Evolutionary conservation across 495 filamentous ascomycete genomes (phyloP).

Genomic region (Talaromyces ruber): DNA sequence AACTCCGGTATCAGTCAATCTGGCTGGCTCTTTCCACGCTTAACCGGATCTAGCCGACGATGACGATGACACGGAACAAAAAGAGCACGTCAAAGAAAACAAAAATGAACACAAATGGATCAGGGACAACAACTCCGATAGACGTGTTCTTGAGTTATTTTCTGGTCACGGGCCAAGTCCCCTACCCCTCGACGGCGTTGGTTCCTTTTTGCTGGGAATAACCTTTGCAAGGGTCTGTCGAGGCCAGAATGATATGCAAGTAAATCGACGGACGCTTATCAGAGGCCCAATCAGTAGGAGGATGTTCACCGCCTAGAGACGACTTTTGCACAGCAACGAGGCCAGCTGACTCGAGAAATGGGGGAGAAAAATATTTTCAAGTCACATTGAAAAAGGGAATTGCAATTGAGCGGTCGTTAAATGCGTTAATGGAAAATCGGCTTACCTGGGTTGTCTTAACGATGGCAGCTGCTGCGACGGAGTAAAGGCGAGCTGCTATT

Average conservation of each 20-base stretch:
- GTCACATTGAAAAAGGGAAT: neutral
- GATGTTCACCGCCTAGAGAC: neutral
- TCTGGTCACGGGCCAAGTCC: neutral
- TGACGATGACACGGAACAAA: neutral
- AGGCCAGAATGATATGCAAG: neutral
- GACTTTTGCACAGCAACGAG: neutral
- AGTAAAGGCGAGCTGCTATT: neutral
- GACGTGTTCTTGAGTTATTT: neutral
- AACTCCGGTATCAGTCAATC: neutral
- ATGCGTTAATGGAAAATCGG: neutral
- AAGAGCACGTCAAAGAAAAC: neutral
- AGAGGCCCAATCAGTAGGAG: neutral
- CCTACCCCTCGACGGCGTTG: neutral
- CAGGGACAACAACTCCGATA: neutral
- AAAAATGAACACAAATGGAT: neutral
- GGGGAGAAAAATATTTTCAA: neutral
- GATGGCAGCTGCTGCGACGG: neutral
- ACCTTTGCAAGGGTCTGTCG: neutral
- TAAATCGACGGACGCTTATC: conserved; percentile 1
- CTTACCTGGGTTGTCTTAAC: neutral
- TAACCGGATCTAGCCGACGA: conserved; percentile 8
- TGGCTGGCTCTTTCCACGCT: conserved; percentile 4
- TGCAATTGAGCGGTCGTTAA: neutral
- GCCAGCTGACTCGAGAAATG: neutral
- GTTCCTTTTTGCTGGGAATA: neutral